A percentile compares a stretch with the other conserved stretches of the same genome.
Conservation (phyloP, 1,139 yeast species). For the Magnusiomyces fungicola region DNA sequence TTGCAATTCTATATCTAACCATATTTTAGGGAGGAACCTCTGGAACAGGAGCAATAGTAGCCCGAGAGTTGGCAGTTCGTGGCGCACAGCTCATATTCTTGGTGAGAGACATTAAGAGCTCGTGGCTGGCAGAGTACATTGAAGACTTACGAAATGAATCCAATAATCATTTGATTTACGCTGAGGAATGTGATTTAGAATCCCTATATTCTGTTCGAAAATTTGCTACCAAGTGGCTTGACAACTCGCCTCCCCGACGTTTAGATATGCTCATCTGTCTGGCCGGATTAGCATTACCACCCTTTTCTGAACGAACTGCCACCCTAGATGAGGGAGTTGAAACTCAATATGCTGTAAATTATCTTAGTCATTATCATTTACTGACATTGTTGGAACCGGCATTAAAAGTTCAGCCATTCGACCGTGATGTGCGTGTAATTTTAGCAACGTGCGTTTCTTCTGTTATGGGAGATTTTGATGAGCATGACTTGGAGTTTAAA, state of each 20-base stretch:
- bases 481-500: slow-evolving; percentile 62
- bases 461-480: slow-evolving; percentile 58
- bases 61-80: slow-evolving; percentile 58
- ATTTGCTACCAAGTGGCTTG: slow-evolving; percentile 92
- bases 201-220: slow-evolving; percentile 72
- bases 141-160: slow-evolving; percentile 67
- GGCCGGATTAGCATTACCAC: slow-evolving; percentile 78
- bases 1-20: not conserved
- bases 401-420: slow-evolving; percentile 82
- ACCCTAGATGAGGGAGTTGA: slow-evolving; percentile 74
- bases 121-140: slow-evolving; percentile 74
- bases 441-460: slow-evolving; percentile 71
- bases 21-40: slow-evolving; percentile 68
- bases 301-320: slow-evolving; percentile 50
- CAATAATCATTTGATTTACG: slow-evolving; percentile 68
- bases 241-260: slow-evolving; percentile 82
- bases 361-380: slow-evolving; percentile 71
- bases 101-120: slow-evolving; percentile 55
- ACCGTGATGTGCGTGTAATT: slow-evolving; percentile 80
- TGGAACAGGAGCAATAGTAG: slow-evolving; percentile 78
- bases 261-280: slow-evolving; percentile 83
- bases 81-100: slow-evolving; percentile 86
- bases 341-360: slow-evolving; percentile 74
- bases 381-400: slow-evolving; percentile 74
- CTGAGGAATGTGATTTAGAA: slow-evolving; percentile 78